These are phyloP conservation scores for Hypholoma fasciculare DNA, from an alignment of 768 basidiomycete genomes.

Conservation along the genomic window DNA sequence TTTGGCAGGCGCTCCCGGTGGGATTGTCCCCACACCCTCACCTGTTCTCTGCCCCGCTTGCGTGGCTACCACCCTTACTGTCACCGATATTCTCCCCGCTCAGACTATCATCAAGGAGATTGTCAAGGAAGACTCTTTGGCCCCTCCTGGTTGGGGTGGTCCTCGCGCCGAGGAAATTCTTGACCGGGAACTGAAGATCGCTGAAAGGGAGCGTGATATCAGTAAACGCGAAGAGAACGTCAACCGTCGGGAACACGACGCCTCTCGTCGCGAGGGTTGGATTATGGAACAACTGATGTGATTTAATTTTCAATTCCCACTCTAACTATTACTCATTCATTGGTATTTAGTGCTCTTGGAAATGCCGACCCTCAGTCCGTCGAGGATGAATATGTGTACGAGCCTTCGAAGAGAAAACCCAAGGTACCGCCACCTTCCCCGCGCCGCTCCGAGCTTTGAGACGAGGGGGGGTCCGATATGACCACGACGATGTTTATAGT, in stretches of 20 bases:
- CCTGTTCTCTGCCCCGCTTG: constrained; percentile 60
- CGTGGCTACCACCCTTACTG: constrained; percentile 48
- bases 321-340: neutral
- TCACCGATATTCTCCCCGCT: constrained; percentile 54
- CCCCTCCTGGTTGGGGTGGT: constrained; percentile 81
- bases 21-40: constrained; percentile 61
- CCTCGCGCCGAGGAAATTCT: constrained; percentile 78
- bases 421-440: constrained; percentile 87
- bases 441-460: constrained; percentile 93
- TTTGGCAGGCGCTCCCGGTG: constrained; percentile 80
- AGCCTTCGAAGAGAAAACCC: constrained; percentile 74
- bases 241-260: constrained; percentile 85
- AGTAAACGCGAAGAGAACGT: constrained; percentile 83
- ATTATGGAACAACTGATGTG: constrained; percentile 93
- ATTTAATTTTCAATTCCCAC: constrained; percentile 12
- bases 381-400: constrained; percentile 83
- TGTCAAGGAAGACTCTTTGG: constrained; percentile 77
- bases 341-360: constrained; percentile 55
- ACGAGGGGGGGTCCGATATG: constrained; percentile 76
- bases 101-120: constrained; percentile 90
- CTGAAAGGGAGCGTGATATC: constrained; percentile 85
- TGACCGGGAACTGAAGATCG: constrained; percentile 82
- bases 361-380: constrained; percentile 65
- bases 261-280: constrained; percentile 84
- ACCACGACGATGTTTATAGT: constrained; percentile 56